These are phyloP conservation scores for Leishmania tarentolae DNA, from an alignment of 208 protist genomes.

Conservation along the genomic window DNA sequence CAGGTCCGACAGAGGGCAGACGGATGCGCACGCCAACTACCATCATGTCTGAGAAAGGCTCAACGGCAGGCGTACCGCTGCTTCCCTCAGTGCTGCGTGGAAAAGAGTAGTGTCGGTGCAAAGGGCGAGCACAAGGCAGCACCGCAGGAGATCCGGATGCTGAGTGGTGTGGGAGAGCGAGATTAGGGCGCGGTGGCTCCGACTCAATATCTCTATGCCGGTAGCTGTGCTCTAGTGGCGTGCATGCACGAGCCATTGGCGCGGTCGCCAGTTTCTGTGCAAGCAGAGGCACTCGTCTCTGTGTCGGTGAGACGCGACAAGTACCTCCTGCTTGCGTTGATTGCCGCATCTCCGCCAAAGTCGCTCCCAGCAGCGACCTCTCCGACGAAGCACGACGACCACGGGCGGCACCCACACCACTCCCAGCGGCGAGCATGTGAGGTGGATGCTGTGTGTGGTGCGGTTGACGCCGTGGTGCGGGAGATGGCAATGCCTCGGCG, in stretches of 20 bases:
- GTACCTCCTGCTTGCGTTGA: background rate
- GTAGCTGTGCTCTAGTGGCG: background rate
- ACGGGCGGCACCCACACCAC: constrained; percentile 13
- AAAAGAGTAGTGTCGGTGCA: background rate
- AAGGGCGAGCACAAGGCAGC: background rate
- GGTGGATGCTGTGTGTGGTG: background rate
- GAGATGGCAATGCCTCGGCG: background rate
- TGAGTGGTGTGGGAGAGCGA: background rate
- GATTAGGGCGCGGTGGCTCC: background rate
- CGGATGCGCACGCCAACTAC: constrained; percentile 24
- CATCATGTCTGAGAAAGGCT: constrained; percentile 9
- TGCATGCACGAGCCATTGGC: background rate
- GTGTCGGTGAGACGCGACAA: background rate
- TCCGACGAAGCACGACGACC: constrained; percentile 8
- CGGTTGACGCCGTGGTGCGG: background rate
- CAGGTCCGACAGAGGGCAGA: constrained; percentile 7
- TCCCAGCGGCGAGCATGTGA: constrained; percentile 1
- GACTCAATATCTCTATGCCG: background rate
- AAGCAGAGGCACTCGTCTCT: background rate
- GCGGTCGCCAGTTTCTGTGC: background rate
- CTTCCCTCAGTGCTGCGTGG: background rate
- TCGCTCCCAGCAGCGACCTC: background rate
- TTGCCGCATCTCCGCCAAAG: constrained; percentile 9
- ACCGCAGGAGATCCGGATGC: background rate
- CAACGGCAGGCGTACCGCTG: background rate